Evolutionary conservation across 2,329 filamentous ascomycete species (phyloP), one percentile per base, ranked within the genome.

Genomic region (Colletotrichum navitas): DNA sequence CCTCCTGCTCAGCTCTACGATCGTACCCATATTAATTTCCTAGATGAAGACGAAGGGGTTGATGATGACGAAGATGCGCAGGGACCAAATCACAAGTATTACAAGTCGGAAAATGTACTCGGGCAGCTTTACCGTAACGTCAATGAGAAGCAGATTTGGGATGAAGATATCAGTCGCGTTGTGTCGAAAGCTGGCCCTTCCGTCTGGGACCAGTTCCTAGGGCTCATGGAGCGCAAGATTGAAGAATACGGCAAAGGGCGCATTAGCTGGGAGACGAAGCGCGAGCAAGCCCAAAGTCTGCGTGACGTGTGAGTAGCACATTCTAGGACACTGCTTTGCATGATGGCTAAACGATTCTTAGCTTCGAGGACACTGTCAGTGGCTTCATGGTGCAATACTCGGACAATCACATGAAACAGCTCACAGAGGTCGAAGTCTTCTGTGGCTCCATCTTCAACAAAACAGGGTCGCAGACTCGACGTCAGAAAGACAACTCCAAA

Each of bases 121-220:
- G 94, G 94, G 0, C 80, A 85, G 5, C 83, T 97, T 0, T 96
- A 93, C 77, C 89, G 93, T 1, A 87, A 85, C 0, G 90, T 97
- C 14, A 89, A 97, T 75, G 93, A 96, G 79, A 84, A 85, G 56
- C 85, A 86, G 63, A 92, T 95, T 54, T 91, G 91, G 83, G 75
- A 80, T 11, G 78, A 86, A 6, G 80, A 90, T 21, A 84, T 87
- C 49, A 82, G 79, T 55, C 76, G 77, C 18, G 74, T 61, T 0
- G 73, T 79, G 5, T 75, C 74, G 10, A 75, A 61, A 14, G 70
- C 59, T 1, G 80, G 80, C 0, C 68, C 76, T 0, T 80, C 82
- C 0, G 81, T 89, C 2, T 88, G 86, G 85, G 78, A 83, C 3
- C 77, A 81, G 8, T 71, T 89, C 1, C 63, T 84, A 3, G 62